Base-by-base conservation (phyloP, 202 grass and related monocot species). In the Hordeum pubiflorum region DNA sequence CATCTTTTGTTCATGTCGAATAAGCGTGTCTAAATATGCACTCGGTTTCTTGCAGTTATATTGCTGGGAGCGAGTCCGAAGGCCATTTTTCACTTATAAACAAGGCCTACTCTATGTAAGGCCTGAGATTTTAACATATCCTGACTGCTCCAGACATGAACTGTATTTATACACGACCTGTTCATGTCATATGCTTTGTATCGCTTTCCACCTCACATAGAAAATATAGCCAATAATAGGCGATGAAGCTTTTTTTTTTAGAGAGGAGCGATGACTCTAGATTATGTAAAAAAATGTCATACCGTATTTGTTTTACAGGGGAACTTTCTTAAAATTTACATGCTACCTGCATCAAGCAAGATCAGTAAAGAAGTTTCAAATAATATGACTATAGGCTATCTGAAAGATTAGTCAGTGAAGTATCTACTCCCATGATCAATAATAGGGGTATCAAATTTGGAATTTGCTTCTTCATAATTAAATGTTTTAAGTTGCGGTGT, bases 41-140 rank as follows among this genome's bases (percentile, higher is more conserved):
- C 40, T 72, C 13, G 33, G 72, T 69, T 60, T 70, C 18, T 80
- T 84, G 76, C 87, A 98, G 95, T 20, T 98, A 98, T 82, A 98
- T 98, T 15, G 84, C 87, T 52, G 95, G 95, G 86, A 93, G 76
- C 3, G 92, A 98, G 70, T 89, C 88, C 1, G 92, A 94, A 13
- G 88, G 89, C 32, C 95, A 98, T 89, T 98, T 98, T 89, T 73
- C 81, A 76, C 80, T 94, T 24, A 94, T 93, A 80, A 98, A 94
- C 74, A 93, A 89, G 72, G 88, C 95, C n/a, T 94, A 94, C 81
- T 94, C 94, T 69, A 97, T 94, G 94, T 97, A 90, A 89, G 89
- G 39, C 57, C 56, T 55, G 6, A 14, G 54, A 79, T 83, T 44
- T 12, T 46, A 14, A 15, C 32, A 59, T 81, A 71, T 18, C 17